Evolutionary conservation across 148 eudicot species (phyloP), one percentile per base, ranked within the genome.

Genomic region (Linanthus parryae): DNA sequence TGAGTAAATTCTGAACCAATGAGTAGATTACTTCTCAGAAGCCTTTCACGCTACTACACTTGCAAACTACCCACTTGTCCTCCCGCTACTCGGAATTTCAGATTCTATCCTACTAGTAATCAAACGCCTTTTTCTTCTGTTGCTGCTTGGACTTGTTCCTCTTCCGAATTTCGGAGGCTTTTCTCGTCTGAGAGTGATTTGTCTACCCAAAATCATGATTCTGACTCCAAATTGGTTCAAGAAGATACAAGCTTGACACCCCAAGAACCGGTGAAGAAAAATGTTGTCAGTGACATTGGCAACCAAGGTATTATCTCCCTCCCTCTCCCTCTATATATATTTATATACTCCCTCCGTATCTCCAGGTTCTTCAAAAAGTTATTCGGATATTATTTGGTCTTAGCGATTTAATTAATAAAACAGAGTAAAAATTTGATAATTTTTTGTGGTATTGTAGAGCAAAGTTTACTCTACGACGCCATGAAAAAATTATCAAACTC

Each of bases 121-220:
- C 25, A 31, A 34, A 12, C 54, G 22, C 55, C 43, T 52, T 22
- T 45, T 10, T 43, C 31, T 47, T 23, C 56, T 66, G 40, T 29
- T 22, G 37, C 59, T 28, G 29, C 54, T 18, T 48, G 39, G 16
- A 34, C 18, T 21, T 21, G 33, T 28, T 39, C 44, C n/a, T 52
- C 56, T 35, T 40, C 35, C 28, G 27, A 28, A 25, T 59, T 48
- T 11, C 6, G 36, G 40, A 70, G 75, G 70, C 68, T 58, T 28
- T 81, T 75, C 65, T 75, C 80, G 3, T 62, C 84, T 18, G 77
- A 73, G 35, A 57, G 55, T 8, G 70, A 63, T 51, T 52, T 76
- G 48, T 42, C 73, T 12, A 51, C 59, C 48, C 52, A 36, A 60
- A 66, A 63, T 58, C 67, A 65, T 35, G 60, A 57, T 7, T 27